phyloP scores from a whole-genome alignment of 2,329 filamentous ascomycete genomes.

The Cercospora zeina region DNA sequence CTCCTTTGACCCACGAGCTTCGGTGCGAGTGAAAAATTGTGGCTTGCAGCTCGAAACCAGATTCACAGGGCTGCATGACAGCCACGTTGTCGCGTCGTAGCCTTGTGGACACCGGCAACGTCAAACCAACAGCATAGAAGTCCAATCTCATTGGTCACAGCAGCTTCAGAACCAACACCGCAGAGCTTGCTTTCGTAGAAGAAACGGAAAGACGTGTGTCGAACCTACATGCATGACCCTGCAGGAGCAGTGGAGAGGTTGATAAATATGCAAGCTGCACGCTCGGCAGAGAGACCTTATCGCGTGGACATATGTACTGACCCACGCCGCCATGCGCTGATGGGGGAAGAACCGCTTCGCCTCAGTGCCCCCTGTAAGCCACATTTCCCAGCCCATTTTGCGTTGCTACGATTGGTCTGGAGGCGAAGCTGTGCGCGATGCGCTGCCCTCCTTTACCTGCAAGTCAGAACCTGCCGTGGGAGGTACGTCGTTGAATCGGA shows the following conservation, averaged over 20 bases:
- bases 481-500: background rate
- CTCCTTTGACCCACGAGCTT: background rate
- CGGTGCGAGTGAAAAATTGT: background rate
- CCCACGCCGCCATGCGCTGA: background rate
- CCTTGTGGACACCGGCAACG: background rate
- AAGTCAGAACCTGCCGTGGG: background rate
- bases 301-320: background rate
- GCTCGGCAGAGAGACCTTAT: background rate
- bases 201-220: slow-evolving; percentile 2
- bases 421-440: background rate
- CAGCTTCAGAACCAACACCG: background rate
- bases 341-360: background rate
- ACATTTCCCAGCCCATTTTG: background rate
- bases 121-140: background rate
- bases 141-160: background rate
- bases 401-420: background rate
- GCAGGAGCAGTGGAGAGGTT: background rate
- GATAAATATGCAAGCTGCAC: background rate
- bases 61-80: slow-evolving; percentile 5
- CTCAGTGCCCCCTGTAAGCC: background rate
- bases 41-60: background rate
- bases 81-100: background rate
- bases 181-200: background rate
- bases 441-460: background rate
- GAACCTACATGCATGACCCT: background rate